Evolutionary conservation across 1,139 yeast genomes (phyloP), one percentile per base, ranked within the genome.

Genomic region (Blastobotrys persicus): DNA sequence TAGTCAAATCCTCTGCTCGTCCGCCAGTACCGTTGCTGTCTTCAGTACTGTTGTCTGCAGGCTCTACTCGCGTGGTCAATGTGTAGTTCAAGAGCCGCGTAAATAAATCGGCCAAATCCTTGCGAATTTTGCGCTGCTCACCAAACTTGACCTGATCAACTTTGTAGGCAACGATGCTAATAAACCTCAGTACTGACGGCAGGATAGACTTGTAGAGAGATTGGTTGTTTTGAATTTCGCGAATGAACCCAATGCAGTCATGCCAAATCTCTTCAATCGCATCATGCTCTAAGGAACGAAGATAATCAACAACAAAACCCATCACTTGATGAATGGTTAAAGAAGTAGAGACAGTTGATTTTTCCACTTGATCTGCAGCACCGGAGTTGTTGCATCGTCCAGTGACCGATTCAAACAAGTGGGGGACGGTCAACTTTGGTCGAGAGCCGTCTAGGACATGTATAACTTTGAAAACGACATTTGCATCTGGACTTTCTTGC

Each of bases 361-460:
- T 68, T 34, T 57, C 54, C 16, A 60, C 62, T 7, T 63, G 50
- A 20, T 65, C 74, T 14, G 65, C 49, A 14, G 60, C 54, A 7
- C 38, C 42, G 3, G 62, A 54, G 5, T 69, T 69, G 51, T 75
- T 73, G 31, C 72, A 69, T 39, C 81, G 66, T 37, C 72, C 64
- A 13, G 73, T 67, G 19, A 87, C 71, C 0, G 88, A 75, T 52
- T 78, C 74, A 54, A 87, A 69, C 6, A 88, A 67, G 55, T 78
- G 76, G 0, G 95, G 94, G 17, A 89, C 71, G 0, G 95, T 86
- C 3, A 80, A 61, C 52, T 83, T 88, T 0, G 95, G 85, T 55
- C 88, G 79, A 2, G 96, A 86, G 0, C 95, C 94, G 67, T 91
- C 97, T 44, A 92, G 71, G 7, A 87, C 83, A 64, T 86, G 89